These are phyloP conservation scores for Rosa lucieae DNA, from an alignment of 306 rosid species.

Conservation along the genomic window DNA sequence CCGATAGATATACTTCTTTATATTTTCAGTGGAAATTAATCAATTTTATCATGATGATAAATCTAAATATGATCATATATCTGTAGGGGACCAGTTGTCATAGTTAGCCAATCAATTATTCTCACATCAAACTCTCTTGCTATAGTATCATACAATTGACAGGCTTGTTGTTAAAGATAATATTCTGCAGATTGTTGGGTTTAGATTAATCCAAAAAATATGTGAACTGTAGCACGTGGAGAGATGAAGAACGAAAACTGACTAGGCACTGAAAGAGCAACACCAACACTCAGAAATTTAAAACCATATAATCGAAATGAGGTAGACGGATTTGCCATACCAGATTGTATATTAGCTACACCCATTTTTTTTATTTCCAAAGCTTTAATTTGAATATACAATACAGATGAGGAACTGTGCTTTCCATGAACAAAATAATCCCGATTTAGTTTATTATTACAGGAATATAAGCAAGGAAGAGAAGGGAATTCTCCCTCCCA, in stretches of 20 bases:
- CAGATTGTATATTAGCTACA: background rate
- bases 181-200: slow-evolving; percentile 11
- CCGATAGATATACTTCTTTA: background rate
- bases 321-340: slow-evolving; percentile 2
- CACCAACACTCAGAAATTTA: background rate
- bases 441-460: slow-evolving; percentile 11
- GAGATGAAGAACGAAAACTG: background rate
- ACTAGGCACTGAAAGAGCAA: slow-evolving; percentile 1
- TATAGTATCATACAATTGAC: slow-evolving; percentile 10
- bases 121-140: slow-evolving; percentile 5
- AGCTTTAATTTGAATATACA: background rate
- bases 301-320: slow-evolving; percentile 10
- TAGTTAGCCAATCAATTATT: slow-evolving; percentile 13
- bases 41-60: background rate
- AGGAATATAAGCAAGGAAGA: slow-evolving; percentile 23
- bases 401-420: background rate
- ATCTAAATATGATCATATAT: background rate
- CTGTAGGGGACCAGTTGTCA: slow-evolving; percentile 8
- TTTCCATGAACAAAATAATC: slow-evolving; percentile 4
- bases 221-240: slow-evolving; percentile 16
- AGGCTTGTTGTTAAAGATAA: slow-evolving; percentile 11
- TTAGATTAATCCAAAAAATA: background rate
- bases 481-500: slow-evolving; percentile 37
- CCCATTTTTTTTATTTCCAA: background rate
- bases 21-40: background rate